A percentile compares a stretch with the other conserved stretches of the same genome.
These are phyloP conservation scores for Ustilago trichophora DNA, from an alignment of 1,284 basidiomycete genomes.

Conservation along the genomic window DNA sequence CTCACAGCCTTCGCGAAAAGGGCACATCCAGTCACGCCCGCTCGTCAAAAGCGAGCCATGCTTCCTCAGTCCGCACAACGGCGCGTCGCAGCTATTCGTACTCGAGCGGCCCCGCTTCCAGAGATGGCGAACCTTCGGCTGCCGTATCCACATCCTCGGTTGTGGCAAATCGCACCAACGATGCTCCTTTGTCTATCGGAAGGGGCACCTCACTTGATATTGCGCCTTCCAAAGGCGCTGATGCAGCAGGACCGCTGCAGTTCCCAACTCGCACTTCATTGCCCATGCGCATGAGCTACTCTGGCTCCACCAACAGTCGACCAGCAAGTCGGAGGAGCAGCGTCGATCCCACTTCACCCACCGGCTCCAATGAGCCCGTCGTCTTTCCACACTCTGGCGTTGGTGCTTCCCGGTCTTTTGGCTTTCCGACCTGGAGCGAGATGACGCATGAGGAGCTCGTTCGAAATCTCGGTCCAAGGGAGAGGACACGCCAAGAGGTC, in stretches of 20 bases:
- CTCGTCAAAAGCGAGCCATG: slow-evolving; percentile 3
- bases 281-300: slow-evolving; percentile 35
- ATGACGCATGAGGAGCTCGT: slow-evolving; percentile 94
- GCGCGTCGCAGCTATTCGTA: slow-evolving; percentile 34
- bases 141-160: not conserved
- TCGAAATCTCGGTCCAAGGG: slow-evolving; percentile 87
- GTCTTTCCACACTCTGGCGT: slow-evolving; percentile 16
- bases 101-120: slow-evolving; percentile 13
- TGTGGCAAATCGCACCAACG: slow-evolving; percentile 1
- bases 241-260: slow-evolving; percentile 16
- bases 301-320: slow-evolving; percentile 24
- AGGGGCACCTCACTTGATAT: slow-evolving; percentile 16
- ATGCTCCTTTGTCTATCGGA: not conserved
- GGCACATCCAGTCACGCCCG: not conserved
- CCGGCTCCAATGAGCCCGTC: slow-evolving; percentile 16
- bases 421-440: slow-evolving; percentile 83
- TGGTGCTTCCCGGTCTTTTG: slow-evolving; percentile 19
- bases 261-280: slow-evolving; percentile 37
- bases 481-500: slow-evolving; percentile 94
- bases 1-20: slow-evolving; percentile 12
- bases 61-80: slow-evolving; percentile 13
- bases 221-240: slow-evolving; percentile 1
- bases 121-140: slow-evolving; percentile 1
- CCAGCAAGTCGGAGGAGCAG: slow-evolving; percentile 36
- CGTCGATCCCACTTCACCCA: slow-evolving; percentile 10